A percentile compares a stretch with the other conserved stretches of the same genome.
Conservation (phyloP, 805 yeast genomes). For the Hemisphaericaspora nanyangensis region DNA sequence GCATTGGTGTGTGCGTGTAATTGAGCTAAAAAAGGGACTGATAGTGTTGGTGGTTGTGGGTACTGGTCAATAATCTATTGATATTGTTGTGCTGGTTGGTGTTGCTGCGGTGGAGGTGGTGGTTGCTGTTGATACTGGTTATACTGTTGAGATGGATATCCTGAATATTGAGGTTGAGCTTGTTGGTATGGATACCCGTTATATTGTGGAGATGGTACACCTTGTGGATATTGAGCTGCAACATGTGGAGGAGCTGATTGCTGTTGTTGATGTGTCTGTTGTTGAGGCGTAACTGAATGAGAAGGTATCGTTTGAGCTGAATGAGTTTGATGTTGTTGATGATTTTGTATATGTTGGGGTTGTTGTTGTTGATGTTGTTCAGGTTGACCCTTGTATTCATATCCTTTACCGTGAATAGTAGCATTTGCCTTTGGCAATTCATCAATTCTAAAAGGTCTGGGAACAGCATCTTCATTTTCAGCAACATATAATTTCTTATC, state of each 20-base stretch:
- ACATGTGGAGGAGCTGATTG: conserved; percentile 2
- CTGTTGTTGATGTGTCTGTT: conserved; percentile 3
- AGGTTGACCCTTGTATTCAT: conserved; percentile 47
- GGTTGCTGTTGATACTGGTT: conserved; percentile 1
- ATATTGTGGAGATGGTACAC: conserved; percentile 14
- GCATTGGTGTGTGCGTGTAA: neutral
- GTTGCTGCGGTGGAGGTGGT: conserved; percentile 5
- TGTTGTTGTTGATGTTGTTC: conserved; percentile 12
- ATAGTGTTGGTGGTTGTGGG: neutral
- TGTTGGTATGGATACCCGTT: conserved; percentile 19
- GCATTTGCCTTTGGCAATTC: conserved; percentile 47
- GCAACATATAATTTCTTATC: conserved; percentile 88
- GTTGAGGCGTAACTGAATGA: conserved; percentile 10
- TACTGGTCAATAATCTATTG: neutral
- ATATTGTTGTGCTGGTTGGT: conserved; percentile 10
- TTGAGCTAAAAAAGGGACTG: neutral
- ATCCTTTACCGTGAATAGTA: conserved; percentile 28
- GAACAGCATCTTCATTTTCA: conserved; percentile 68
- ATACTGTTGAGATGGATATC: conserved; percentile 8
- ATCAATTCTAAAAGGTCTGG: conserved; percentile 84
- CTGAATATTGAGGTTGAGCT: conserved; percentile 10
- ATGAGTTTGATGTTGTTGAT: conserved; percentile 8
- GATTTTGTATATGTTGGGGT: conserved; percentile 1
- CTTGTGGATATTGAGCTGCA: conserved; percentile 11
- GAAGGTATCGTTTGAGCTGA: neutral